Conservation (phyloP, 2,329 filamentous ascomycete species). For the Lachnellula subtilissima region DNA sequence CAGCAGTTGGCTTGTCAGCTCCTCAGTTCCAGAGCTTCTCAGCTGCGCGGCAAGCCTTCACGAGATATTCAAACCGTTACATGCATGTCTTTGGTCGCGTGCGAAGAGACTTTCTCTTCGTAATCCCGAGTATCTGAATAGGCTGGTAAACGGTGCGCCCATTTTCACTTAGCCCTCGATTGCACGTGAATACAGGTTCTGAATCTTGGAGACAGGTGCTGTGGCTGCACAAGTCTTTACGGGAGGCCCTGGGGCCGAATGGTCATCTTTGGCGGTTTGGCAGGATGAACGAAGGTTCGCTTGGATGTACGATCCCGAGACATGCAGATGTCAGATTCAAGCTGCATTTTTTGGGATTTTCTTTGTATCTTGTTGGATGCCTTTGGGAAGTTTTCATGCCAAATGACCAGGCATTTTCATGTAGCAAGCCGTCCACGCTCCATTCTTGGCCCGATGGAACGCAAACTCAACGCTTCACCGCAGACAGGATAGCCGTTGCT, state of each 20-base stretch:
- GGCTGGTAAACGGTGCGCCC: background rate
- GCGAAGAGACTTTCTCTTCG: background rate
- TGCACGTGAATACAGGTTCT: background rate
- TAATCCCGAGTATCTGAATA: background rate
- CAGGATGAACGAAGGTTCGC: background rate
- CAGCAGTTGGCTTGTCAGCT: background rate
- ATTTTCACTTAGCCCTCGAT: background rate
- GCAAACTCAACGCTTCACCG: background rate
- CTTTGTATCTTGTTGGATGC: background rate
- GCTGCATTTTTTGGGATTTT: constrained; percentile 8
- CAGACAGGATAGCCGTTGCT: background rate
- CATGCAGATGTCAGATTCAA: constrained; percentile 13
- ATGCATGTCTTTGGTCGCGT: background rate
- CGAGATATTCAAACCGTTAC: too few species aligned
- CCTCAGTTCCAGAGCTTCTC: too few species aligned
- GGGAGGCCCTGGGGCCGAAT: too few species aligned
- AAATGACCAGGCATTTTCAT: background rate
- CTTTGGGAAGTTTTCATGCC: background rate
- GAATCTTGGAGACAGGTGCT: background rate
- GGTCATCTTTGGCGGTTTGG: background rate
- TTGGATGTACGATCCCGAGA: constrained; percentile 10
- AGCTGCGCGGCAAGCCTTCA: too few species aligned
- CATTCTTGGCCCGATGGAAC: background rate
- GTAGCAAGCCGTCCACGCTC: background rate
- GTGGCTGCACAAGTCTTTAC: background rate